Evolutionary conservation across 176 grass and related monocot genomes (phyloP).

Genomic region (Musa beccarii): DNA sequence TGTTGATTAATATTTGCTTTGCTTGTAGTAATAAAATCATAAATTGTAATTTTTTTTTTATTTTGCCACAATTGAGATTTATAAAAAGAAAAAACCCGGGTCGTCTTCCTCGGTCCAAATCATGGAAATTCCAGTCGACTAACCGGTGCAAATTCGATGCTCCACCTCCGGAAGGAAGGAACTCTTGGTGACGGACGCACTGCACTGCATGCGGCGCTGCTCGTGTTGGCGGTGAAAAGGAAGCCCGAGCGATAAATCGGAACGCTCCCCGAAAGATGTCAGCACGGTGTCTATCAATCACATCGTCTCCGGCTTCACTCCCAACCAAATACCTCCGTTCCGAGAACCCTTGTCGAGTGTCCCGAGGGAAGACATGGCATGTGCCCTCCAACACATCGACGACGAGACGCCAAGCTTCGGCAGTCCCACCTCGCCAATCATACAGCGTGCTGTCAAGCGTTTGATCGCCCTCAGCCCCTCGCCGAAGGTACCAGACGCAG

Average conservation of each 20-base stretch:
- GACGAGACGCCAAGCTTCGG: not conserved
- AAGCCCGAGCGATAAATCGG: not conserved
- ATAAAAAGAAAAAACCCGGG: no score
- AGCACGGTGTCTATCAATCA: not conserved
- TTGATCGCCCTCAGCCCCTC: not conserved
- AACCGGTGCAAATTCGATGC: no score
- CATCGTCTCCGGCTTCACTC: not conserved
- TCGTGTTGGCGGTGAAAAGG: not conserved
- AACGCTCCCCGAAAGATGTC: not conserved
- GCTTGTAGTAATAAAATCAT: no score
- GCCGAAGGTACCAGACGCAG: not conserved
- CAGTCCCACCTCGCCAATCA: not conserved
- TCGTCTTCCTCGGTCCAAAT: no score
- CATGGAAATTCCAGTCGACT: no score
- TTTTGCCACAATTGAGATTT: no score
- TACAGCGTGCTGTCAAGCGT: not conserved
- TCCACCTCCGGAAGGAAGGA: no score
- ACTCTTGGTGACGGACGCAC: no score
- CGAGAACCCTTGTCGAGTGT: not conserved
- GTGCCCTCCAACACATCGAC: not conserved
- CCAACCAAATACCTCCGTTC: not conserved
- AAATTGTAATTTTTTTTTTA: no score
- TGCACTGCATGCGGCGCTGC: not conserved
- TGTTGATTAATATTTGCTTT: no score
- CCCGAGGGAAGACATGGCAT: slow-evolving; percentile 1